Evolutionary conservation across 768 basidiomycete species (phyloP).

Genomic region (Kwoniella pini): DNA sequence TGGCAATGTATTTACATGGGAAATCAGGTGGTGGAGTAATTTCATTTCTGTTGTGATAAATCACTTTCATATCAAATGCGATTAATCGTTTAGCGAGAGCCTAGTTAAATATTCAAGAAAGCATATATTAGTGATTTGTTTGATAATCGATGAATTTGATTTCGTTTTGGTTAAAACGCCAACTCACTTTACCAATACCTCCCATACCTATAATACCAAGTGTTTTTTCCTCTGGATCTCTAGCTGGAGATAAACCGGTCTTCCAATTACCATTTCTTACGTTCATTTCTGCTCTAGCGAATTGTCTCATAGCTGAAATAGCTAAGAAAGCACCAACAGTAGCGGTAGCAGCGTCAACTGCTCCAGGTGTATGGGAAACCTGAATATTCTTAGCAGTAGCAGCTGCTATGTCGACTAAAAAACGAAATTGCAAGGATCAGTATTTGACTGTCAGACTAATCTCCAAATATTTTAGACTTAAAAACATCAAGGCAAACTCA

Average conservation of each 20-base stretch:
- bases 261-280: constrained; percentile 20
- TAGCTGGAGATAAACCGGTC: constrained; percentile 38
- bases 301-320: constrained; percentile 40
- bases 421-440: constrained; percentile 38
- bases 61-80: constrained; percentile 83
- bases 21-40: constrained; percentile 64
- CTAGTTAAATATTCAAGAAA: constrained; percentile 45
- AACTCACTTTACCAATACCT: constrained; percentile 25
- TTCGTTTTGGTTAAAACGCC: background rate
- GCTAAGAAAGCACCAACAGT: constrained; percentile 46
- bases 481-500: constrained; percentile 53
- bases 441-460: constrained; percentile 49
- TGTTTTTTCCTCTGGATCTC: constrained; percentile 53
- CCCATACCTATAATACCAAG: constrained; percentile 58
- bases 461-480: no score
- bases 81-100: constrained; percentile 60
- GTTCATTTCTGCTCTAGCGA: constrained; percentile 24
- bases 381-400: constrained; percentile 61
- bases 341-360: constrained; percentile 87
- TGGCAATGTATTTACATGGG: constrained; percentile 69
- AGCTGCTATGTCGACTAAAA: constrained; percentile 65
- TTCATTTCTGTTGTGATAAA: constrained; percentile 66
- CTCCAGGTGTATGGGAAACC: constrained; percentile 86
- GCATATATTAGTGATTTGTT: background rate
- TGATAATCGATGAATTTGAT: no score